A percentile compares a stretch with the other conserved stretches of the same genome.
phyloP scores from a whole-genome alignment of 805 yeast genomes.

The Diddensiella transvaalensis region DNA sequence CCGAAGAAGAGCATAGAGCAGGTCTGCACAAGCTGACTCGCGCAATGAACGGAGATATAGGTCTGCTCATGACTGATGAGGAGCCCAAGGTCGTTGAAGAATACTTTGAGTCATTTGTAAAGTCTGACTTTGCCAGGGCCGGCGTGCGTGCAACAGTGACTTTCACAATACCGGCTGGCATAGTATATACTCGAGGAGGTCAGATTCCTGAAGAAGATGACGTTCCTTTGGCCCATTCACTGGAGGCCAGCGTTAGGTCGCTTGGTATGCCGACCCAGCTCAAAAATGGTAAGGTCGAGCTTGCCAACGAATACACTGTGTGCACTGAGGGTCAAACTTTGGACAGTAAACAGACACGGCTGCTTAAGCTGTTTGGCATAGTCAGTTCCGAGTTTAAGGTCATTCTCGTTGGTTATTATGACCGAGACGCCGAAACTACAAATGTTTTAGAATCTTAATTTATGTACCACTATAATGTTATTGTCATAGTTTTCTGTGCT shows the following conservation, averaged over 20 bases:
- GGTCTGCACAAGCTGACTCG: conserved; percentile 68
- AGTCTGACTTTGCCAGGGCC: conserved; percentile 84
- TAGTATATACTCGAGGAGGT: conserved; percentile 93
- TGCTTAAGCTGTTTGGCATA: conserved; percentile 91
- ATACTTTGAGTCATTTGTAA: conserved; percentile 76
- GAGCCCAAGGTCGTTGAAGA: conserved; percentile 80
- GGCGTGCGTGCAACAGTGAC: conserved; percentile 79
- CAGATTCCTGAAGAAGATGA: conserved; percentile 87
- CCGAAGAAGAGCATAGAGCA: conserved; percentile 87
- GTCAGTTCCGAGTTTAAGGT: conserved; percentile 92
- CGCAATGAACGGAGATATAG: conserved; percentile 72
- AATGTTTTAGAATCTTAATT: conserved; percentile 1
- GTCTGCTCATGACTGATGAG: conserved; percentile 87
- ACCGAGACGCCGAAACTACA: conserved; percentile 49
- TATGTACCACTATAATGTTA: not conserved
- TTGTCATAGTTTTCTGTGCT: not conserved
- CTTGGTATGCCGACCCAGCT: conserved; percentile 89
- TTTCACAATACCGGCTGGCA: conserved; percentile 84
- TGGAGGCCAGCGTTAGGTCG: conserved; percentile 89
- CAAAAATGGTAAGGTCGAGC: conserved; percentile 78
- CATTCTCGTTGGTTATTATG: conserved; percentile 68
- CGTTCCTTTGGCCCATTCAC: conserved; percentile 92
- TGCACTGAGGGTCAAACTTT: conserved; percentile 75
- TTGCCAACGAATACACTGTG: conserved; percentile 74
- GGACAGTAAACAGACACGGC: conserved; percentile 86